Evolutionary conservation across 202 grass and related monocot species (phyloP), one percentile per base, ranked within the genome.

Genomic region (Setaria italica): DNA sequence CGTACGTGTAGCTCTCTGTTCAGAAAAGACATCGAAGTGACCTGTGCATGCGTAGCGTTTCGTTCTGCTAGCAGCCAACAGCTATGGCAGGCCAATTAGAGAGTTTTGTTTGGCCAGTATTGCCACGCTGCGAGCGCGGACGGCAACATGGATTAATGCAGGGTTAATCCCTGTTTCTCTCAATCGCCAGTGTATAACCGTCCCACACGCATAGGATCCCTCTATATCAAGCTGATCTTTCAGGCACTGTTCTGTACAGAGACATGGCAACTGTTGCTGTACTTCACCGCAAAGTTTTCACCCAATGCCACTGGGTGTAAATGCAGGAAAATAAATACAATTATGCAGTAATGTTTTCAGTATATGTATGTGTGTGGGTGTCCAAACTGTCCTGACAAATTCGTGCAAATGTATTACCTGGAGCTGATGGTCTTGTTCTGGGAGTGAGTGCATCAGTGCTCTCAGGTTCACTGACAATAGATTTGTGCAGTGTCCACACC

Each of bases 401-500:
- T 19, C 43, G 55, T 57, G 55, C 17, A 57, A n/a, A 57, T 6
- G 30, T 4, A 34, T 20, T 77, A 98, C 97, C 97, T 97, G 97
- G 54, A 77, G 79, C 72, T 90, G 76, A 21, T 25, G 25, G 25
- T 90, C 92, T 78, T 92, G 94, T 72, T 39, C 64, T 78, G 88
- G 92, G 81, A 62, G 50, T 51, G 91, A 87, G 46, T 87, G 91
- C 80, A 88, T 20, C 85, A 90, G 85, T 45, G 86, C 82, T 84
- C 88, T 88, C 85, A 99, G 82, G 74, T 85, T 94, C 39, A 97
- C 94, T 80, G 97, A 97, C 73, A 99, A 77, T 55, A 99, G 67
- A 80, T 96, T 99, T 53, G 94, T 87, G 72, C 97, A 99, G 81
- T 97, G 91, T 50, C 94, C 97, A 67, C 97, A 99, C 37, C 97